Percentiles rank a stretch among this genome's conserved stretches.
phyloP scores from a whole-genome alignment of 495 filamentous ascomycete species.

The Penicillium robsamsonii region DNA sequence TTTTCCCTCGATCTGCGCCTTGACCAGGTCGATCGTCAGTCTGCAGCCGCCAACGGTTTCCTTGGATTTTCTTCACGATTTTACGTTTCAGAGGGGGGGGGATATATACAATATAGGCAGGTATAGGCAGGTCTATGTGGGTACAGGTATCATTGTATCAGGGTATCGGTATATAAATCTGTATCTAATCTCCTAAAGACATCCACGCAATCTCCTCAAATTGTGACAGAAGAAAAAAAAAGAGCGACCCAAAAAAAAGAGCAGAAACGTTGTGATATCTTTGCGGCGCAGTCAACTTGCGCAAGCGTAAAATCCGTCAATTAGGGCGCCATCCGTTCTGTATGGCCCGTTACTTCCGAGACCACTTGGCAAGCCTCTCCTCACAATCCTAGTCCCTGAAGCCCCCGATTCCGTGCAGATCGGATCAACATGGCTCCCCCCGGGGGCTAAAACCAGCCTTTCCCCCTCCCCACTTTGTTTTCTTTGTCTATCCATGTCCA shows the following conservation, averaged over 20 bases:
- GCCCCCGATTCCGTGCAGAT: constrained; percentile 33
- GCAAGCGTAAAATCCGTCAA: constrained; percentile 8
- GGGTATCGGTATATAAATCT: background rate
- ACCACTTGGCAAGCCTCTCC: constrained; percentile 8
- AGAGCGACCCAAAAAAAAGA: background rate
- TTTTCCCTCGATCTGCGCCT: constrained; percentile 17
- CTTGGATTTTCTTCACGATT: constrained; percentile 11
- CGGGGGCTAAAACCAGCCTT: constrained; percentile 12
- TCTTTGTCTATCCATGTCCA: constrained; percentile 18
- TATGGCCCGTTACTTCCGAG: constrained; percentile 12
- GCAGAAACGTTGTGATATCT: constrained; percentile 1
- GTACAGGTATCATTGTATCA: background rate
- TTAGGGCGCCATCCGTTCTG: constrained; percentile 2
- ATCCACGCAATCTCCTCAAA: background rate
- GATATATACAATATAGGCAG: background rate
- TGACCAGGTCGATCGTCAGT: constrained; percentile 23
- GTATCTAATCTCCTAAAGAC: background rate
- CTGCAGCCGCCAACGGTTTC: constrained; percentile 23
- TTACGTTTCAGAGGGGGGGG: background rate
- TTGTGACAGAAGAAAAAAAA: background rate
- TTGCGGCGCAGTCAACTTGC: constrained; percentile 17
- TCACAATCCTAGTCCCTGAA: constrained; percentile 13
- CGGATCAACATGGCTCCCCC: constrained; percentile 27
- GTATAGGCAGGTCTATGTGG: background rate
- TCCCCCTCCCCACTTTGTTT: constrained; percentile 3